Evolutionary conservation across 768 basidiomycete genomes (phyloP).

Genomic region (Rhizopogon roseolus): DNA sequence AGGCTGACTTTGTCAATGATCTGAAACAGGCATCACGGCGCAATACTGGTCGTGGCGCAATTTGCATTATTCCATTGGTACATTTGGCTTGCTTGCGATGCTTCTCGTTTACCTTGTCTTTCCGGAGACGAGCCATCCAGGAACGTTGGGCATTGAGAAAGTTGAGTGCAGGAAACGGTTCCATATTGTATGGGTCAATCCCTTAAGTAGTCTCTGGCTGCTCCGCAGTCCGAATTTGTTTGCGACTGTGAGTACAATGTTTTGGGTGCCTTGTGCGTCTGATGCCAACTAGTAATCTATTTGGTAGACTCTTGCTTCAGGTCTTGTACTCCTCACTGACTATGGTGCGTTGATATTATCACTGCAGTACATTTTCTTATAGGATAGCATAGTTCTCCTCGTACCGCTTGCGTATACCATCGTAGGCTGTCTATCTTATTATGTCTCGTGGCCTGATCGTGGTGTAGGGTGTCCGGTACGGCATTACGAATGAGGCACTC

Average conservation of each 20-base stretch:
- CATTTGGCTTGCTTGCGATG: conserved; percentile 31
- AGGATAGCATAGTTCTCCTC: conserved; percentile 33
- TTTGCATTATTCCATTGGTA: conserved; percentile 41
- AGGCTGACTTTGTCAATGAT: not conserved
- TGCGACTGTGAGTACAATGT: conserved; percentile 16
- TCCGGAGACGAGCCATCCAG: conserved; percentile 32
- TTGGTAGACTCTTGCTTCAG: conserved; percentile 39
- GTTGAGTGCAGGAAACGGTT: conserved; percentile 4
- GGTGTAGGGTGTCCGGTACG: conserved; percentile 42
- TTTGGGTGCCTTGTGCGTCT: not conserved
- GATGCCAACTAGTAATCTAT: not conserved
- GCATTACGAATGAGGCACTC: conserved; percentile 15
- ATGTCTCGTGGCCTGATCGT: not conserved
- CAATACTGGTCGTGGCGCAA: conserved; percentile 57
- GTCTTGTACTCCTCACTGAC: conserved; percentile 21
- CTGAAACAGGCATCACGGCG: conserved; percentile 33
- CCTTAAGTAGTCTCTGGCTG: conserved; percentile 23
- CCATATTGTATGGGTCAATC: conserved; percentile 22
- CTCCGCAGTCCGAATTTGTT: conserved; percentile 26
- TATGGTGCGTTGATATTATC: conserved; percentile 27
- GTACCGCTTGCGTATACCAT: conserved; percentile 65
- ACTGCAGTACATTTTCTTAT: not conserved
- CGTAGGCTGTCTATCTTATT: conserved; percentile 29
- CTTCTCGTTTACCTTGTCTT: conserved; percentile 17
- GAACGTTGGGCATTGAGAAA: conserved; percentile 24